Evolutionary conservation across 805 yeast genomes (phyloP).

Genomic region (Sungouiella blattae): DNA sequence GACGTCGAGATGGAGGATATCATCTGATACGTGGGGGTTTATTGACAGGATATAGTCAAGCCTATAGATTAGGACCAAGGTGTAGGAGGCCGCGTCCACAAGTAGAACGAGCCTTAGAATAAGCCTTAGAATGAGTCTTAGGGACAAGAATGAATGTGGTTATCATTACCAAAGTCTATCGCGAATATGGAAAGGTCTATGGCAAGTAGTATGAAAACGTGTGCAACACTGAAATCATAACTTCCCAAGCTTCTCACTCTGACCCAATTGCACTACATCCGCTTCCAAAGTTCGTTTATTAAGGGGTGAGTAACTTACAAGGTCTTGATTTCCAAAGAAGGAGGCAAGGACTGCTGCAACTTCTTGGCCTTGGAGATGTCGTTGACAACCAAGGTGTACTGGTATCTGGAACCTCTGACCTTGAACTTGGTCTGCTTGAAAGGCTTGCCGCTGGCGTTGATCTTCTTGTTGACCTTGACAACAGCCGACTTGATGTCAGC

Average conservation of each 20-base stretch:
- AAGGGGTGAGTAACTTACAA: conserved; percentile 28
- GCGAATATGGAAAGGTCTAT: too few relatives aligned
- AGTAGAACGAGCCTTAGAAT: too few relatives aligned
- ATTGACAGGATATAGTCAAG: too few relatives aligned
- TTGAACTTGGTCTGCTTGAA: conserved; percentile 97
- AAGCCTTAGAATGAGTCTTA: too few relatives aligned
- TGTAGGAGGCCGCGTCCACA: too few relatives aligned
- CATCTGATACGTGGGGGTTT: conserved; percentile 7
- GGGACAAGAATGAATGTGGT: too few relatives aligned
- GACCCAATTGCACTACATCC: neutral
- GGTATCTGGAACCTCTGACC: conserved; percentile 93
- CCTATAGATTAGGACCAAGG: too few relatives aligned
- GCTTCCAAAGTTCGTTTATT: conserved; percentile 1
- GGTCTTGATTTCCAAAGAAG: conserved; percentile 71
- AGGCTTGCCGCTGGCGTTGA: conserved; percentile 76
- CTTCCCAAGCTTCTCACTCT: too few relatives aligned
- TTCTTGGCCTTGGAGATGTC: conserved; percentile 97
- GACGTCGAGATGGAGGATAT: conserved; percentile 59
- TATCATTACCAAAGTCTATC: too few relatives aligned
- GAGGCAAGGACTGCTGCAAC: conserved; percentile 96
- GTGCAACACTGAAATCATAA: too few relatives aligned
- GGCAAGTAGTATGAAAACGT: too few relatives aligned
- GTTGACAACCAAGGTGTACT: conserved; percentile 92
- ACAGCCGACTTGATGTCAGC: conserved; percentile 90
- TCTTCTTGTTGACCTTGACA: conserved; percentile 87